Evolutionary conservation across 306 rosid species (phyloP).

Genomic region (Styphnolobium japonicum): DNA sequence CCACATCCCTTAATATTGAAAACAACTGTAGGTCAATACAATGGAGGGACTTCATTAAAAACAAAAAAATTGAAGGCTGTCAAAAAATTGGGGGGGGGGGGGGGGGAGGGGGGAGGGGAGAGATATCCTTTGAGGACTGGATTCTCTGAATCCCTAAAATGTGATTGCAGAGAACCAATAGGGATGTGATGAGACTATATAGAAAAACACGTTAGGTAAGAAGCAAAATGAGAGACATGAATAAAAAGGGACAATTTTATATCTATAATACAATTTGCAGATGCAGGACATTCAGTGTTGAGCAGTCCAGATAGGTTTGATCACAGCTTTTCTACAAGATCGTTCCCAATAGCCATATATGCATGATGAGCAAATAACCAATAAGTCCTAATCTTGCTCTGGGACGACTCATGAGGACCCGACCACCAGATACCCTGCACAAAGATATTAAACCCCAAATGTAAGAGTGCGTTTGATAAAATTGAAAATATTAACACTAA

Average conservation of each 20-base stretch:
- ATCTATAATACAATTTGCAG: slow-evolving; percentile 60
- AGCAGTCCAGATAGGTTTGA: slow-evolving; percentile 8
- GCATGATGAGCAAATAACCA: slow-evolving; percentile 73
- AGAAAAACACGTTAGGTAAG: slow-evolving; percentile 22
- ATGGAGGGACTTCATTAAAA: slow-evolving; percentile 8
- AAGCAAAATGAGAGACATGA: slow-evolving; percentile 14
- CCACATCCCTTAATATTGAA: neutral
- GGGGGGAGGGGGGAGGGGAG: too few species aligned
- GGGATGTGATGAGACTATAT: slow-evolving; percentile 19
- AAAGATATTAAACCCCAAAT: slow-evolving; percentile 10
- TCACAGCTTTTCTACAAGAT: slow-evolving; percentile 52
- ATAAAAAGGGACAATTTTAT: neutral
- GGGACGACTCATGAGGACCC: slow-evolving; percentile 88
- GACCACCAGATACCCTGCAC: slow-evolving; percentile 91
- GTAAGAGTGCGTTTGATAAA: neutral
- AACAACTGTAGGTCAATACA: slow-evolving; percentile 26
- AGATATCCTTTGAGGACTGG: slow-evolving; percentile 24
- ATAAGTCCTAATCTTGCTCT: slow-evolving; percentile 84
- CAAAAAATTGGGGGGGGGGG: slow-evolving; percentile 27
- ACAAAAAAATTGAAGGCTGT: neutral
- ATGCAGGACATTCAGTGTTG: slow-evolving; percentile 25
- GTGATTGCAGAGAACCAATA: slow-evolving; percentile 64
- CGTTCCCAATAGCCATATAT: slow-evolving; percentile 83
- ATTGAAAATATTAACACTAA: neutral
- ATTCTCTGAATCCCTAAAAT: slow-evolving; percentile 80